Evolutionary conservation across 2,329 filamentous ascomycete species (phyloP), one percentile per base, ranked within the genome.

Genomic region (Byssothecium circinans): DNA sequence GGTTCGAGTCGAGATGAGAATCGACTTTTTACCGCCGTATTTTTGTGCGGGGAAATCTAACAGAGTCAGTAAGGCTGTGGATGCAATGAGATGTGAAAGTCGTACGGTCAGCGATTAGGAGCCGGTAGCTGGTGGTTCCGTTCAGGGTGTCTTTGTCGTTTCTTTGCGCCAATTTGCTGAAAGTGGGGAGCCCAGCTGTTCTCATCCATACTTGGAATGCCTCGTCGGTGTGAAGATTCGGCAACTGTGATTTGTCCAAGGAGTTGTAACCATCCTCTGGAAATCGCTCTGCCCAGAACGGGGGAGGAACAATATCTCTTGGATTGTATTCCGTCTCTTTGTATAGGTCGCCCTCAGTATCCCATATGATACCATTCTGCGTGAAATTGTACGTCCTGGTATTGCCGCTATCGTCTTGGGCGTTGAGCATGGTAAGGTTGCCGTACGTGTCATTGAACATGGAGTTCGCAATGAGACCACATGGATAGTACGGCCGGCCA

Each of bases 151-250:
- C 75, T 0, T 77, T 78, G 67, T 96, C 87, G 65, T 96, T 96
- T 50, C 91, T 82, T 70, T 87, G 82, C 37, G 90, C 89, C 38
- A 99, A 78, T 76, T 99, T 99, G 81, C 89, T 96, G 70, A 99
- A 99, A 4, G 87, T 87, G 1, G 94, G 94, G 61, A 97, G 75
- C 48, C 92, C 94, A 19, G 94, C 94, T 1, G 95, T 95, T 61
- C 94, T 85, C 94, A 99, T 99, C 94, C 94, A 99, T 18, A 97
- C 91, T 74, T 96, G 91, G 71, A 99, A 95, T 35, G 85, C 84
- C 70, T 96, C 88, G 74, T 90, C 86, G 0, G 83, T 74, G 53
- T 86, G 90, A 18, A 89, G 84, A 2, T 81, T 82, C 7, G 48
- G 43, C 8, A 50, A 22, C 20, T 29, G 23, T n/a, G 19, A 25